Evolutionary conservation across 169 alveolate genomes (phyloP).

Genomic region (Plasmodium gonderi): DNA sequence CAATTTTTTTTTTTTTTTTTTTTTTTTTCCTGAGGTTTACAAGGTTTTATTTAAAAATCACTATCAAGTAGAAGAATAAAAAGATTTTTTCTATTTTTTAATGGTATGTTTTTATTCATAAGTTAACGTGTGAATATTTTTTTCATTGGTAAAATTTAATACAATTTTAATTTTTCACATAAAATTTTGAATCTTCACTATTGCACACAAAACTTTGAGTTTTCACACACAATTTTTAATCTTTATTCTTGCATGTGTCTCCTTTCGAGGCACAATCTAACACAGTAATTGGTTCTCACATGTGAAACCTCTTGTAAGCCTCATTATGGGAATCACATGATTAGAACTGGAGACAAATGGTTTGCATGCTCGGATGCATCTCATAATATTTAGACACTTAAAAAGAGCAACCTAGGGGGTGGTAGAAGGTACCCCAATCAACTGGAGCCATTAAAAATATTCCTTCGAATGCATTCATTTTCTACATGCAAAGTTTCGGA

Average conservation of each 20-base stretch:
- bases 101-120: background rate
- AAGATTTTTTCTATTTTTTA: background rate
- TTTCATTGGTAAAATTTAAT: background rate
- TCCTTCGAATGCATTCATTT: background rate
- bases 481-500: too few species aligned
- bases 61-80: background rate
- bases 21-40: background rate
- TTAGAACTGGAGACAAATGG: too few species aligned
- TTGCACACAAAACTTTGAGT: too few species aligned
- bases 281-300: background rate
- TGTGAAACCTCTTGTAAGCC: background rate
- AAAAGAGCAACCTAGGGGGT: background rate
- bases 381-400: background rate
- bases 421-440: background rate
- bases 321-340: background rate
- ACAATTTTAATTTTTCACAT: background rate
- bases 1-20: background rate
- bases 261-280: background rate
- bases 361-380: background rate
- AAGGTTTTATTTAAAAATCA: background rate
- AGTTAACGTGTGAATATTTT: background rate
- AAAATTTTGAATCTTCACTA: too few species aligned
- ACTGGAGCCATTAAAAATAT: background rate
- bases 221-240: too few species aligned
- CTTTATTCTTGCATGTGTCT: background rate